Base-by-base conservation (phyloP, 805 yeast genomes). In the Wickerhamomyces chaumierensis region DNA sequence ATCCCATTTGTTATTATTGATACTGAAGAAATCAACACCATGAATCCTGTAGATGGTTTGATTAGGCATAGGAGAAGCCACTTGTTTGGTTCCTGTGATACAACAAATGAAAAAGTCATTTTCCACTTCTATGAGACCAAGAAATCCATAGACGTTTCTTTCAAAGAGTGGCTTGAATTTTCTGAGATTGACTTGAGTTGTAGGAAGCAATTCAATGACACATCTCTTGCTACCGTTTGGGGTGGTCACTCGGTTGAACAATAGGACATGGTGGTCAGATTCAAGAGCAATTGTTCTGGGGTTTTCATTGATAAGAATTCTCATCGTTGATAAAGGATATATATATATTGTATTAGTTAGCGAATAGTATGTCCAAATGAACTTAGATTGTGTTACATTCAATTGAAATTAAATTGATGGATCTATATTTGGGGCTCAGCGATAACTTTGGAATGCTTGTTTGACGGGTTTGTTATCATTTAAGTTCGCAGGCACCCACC, bases 21-120 rank as follows among this genome's bases (percentile, higher is more conserved):
- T 60, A 42, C 94, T 81, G 47, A 81, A 72, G 55, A 92, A 92
- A 48, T 88, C 96, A 28, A 90, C 95, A n/a, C 77, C 75, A 52
- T 68, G 71, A 36, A 92, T 88, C 48, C 78, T 77, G 53, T 83
- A 78, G 20, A 90, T 83, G 2, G 84, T 68, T 56, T 92, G 95
- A 29, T 75, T 75, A 0, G 80, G 78, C 14, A 84, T 66, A 0
- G 97, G 97, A 20, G 70, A 65, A 0, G 97, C 97, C 12, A 84
- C 95, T 45, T 76, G 72, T 2, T 75, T 60, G 23, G 82, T 75
- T 0, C 85, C 81, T 0, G 94, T 79, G 38, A 92, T 85, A 0
- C 85, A 73, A 37, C 94, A 83, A 31, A 90, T 59, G 51, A 79
- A 92, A 3, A 77, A 71, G 39, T 82, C 79, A 6, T 68, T 65